These are phyloP conservation scores for Pisolithus orientalis DNA, from an alignment of 768 basidiomycete species.

Conservation along the genomic window DNA sequence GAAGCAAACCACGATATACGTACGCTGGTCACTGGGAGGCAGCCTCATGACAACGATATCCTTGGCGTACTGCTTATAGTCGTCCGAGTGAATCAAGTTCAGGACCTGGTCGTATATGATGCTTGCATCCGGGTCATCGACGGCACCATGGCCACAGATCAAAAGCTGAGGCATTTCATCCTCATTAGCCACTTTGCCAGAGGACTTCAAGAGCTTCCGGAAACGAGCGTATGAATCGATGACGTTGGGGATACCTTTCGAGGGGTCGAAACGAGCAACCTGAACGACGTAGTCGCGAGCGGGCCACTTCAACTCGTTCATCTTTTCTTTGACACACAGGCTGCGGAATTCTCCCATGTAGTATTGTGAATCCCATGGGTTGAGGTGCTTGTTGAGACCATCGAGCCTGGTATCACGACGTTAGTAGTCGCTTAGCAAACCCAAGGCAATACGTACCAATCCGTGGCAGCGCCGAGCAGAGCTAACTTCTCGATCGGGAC, in stretches of 20 bases:
- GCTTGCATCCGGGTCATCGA: constrained; percentile 93
- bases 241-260: constrained; percentile 77
- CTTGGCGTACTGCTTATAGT: constrained; percentile 46
- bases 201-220: constrained; percentile 54
- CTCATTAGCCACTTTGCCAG: constrained; percentile 35
- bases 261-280: constrained; percentile 91
- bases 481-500: constrained; percentile 67
- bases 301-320: constrained; percentile 75
- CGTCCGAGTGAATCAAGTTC: constrained; percentile 46
- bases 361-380: constrained; percentile 74
- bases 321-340: constrained; percentile 73
- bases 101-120: constrained; percentile 83
- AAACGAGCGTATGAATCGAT: constrained; percentile 85
- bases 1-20: constrained; percentile 19
- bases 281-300: constrained; percentile 82
- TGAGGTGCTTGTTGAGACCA: constrained; percentile 88
- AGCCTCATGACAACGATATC: constrained; percentile 75
- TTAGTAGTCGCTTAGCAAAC: constrained; percentile 5
- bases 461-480: constrained; percentile 78
- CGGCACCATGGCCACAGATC: constrained; percentile 86
- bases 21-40: constrained; percentile 82
- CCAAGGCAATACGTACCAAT: constrained; percentile 52
- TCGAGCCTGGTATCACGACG: constrained; percentile 55
- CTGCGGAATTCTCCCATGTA: constrained; percentile 87
- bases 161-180: constrained; percentile 67